Evolutionary conservation across 1,139 yeast species (phyloP).

Genomic region (Meyerozyma smithsonii): DNA sequence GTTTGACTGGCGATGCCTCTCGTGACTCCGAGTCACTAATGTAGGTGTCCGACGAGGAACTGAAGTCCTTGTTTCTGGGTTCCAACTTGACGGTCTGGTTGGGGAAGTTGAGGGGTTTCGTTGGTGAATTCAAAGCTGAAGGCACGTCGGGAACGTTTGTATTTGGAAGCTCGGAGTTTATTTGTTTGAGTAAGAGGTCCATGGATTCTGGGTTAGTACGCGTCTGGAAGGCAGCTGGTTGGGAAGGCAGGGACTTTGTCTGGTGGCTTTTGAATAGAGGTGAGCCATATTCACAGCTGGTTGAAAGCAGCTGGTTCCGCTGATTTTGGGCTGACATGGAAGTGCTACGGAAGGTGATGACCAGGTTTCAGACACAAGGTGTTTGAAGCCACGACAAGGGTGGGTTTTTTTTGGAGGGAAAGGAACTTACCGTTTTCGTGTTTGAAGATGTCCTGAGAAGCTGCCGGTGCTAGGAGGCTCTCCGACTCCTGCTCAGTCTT

Average conservation of each 20-base stretch:
- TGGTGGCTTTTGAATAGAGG: no score
- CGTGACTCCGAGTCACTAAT: conserved; percentile 27
- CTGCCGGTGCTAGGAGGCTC: not conserved
- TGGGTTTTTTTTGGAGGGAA: no score
- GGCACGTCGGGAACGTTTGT: conserved; percentile 7
- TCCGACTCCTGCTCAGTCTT: conserved; percentile 1
- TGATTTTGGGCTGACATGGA: no score
- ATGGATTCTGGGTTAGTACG: conserved; percentile 21
- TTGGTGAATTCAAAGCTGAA: conserved; percentile 25
- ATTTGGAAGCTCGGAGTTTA: conserved; percentile 15
- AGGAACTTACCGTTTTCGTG: conserved; percentile 28
- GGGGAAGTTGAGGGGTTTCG: conserved; percentile 31
- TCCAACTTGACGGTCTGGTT: conserved; percentile 6
- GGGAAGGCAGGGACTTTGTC: no score
- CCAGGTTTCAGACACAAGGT: no score
- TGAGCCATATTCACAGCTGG: no score
- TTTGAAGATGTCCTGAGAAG: conserved; percentile 16
- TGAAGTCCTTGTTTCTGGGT: conserved; percentile 22
- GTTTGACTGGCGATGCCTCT: conserved; percentile 4
- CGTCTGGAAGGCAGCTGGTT: not conserved
- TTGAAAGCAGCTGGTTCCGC: no score
- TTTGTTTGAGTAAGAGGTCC: conserved; percentile 23
- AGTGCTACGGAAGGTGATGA: no score
- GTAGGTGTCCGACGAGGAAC: conserved; percentile 42
- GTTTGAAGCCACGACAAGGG: no score